A percentile compares a stretch with the other conserved stretches of the same genome.
These are phyloP conservation scores for Neospora caninum DNA, from an alignment of 169 alveolate species.

Conservation along the genomic window DNA sequence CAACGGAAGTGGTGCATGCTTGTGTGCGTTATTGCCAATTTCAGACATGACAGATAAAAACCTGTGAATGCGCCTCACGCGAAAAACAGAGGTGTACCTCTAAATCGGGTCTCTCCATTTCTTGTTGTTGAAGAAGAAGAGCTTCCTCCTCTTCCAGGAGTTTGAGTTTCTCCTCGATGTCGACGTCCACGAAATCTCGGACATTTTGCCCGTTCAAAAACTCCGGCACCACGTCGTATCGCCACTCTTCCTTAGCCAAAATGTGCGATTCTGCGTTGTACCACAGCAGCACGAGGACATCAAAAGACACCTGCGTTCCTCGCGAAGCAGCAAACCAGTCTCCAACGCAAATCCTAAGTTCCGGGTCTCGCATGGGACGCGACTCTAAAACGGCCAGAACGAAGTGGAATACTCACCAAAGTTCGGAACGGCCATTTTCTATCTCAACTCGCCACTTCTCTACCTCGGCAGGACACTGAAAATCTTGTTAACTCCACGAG, in stretches of 20 bases:
- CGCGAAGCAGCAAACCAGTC: neutral
- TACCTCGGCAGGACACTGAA: too few species aligned
- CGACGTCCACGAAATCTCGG: conserved; percentile 96
- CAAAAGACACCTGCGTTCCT: neutral
- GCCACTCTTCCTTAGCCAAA: conserved; percentile 94
- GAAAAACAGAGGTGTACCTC: neutral
- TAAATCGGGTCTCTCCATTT: conserved; percentile 39
- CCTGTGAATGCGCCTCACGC: too few species aligned
- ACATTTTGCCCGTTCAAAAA: conserved; percentile 97
- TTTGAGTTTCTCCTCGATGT: conserved; percentile 93
- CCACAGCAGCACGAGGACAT: conserved; percentile 50
- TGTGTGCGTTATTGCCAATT: too few species aligned
- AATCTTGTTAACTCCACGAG: too few species aligned
- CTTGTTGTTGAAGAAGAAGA: conserved; percentile 72
- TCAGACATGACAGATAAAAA: too few species aligned
- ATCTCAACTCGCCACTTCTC: too few species aligned
- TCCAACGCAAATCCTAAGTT: too few species aligned
- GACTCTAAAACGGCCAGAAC: too few species aligned
- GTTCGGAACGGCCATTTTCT: too few species aligned
- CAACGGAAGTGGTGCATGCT: too few species aligned
- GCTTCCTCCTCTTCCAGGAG: conserved; percentile 97
- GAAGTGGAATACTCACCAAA: too few species aligned
- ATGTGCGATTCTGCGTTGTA: conserved; percentile 83
- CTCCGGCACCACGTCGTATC: conserved; percentile 98
- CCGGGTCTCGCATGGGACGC: too few species aligned